These are phyloP conservation scores for Stropharia rugosoannulata DNA, from an alignment of 768 basidiomycete species.

Conservation along the genomic window DNA sequence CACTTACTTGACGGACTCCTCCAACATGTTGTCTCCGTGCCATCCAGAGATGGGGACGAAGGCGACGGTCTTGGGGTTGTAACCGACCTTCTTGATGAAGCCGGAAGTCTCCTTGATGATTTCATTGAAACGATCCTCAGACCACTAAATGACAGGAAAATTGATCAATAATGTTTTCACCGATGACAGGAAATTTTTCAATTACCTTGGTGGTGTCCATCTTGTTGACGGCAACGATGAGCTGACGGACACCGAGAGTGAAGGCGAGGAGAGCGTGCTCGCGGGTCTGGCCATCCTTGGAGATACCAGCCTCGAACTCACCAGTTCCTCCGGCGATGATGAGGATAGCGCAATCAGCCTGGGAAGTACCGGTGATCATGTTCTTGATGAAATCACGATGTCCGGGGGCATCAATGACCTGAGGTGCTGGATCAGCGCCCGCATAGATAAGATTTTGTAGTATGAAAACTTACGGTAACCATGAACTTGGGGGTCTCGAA, in stretches of 20 bases:
- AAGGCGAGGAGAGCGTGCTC: slow-evolving; percentile 99
- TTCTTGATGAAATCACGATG: slow-evolving; percentile 99
- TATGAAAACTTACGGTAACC: slow-evolving; percentile 70
- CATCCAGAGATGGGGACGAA: slow-evolving; percentile 99
- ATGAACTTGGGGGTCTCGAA: slow-evolving; percentile 99
- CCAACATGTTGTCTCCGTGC: slow-evolving; percentile 99
- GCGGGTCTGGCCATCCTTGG: slow-evolving; percentile 99
- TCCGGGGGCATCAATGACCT: slow-evolving; percentile 99
- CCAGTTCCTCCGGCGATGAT: slow-evolving; percentile 99
- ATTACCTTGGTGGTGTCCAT: slow-evolving; percentile 98
- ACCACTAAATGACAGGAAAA: slow-evolving; percentile 63
- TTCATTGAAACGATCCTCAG: slow-evolving; percentile 99
- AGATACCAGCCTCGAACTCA: slow-evolving; percentile 99
- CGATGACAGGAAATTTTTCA: not conserved
- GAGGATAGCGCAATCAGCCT: slow-evolving; percentile 99
- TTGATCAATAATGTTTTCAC: not conserved
- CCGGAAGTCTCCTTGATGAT: slow-evolving; percentile 96
- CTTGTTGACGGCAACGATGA: slow-evolving; percentile 99
- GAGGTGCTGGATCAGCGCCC: slow-evolving; percentile 17
- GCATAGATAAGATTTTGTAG: slow-evolving; percentile 12
- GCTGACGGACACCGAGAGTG: slow-evolving; percentile 99
- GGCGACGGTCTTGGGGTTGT: slow-evolving; percentile 97
- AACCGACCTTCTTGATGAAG: slow-evolving; percentile 99
- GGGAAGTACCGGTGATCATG: slow-evolving; percentile 99
- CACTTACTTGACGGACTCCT: slow-evolving; percentile 90